Evolutionary conservation across 2,329 filamentous ascomycete species (phyloP), one percentile per base, ranked within the genome.

Genomic region (Pseudophaeomoniella oleicola): DNA sequence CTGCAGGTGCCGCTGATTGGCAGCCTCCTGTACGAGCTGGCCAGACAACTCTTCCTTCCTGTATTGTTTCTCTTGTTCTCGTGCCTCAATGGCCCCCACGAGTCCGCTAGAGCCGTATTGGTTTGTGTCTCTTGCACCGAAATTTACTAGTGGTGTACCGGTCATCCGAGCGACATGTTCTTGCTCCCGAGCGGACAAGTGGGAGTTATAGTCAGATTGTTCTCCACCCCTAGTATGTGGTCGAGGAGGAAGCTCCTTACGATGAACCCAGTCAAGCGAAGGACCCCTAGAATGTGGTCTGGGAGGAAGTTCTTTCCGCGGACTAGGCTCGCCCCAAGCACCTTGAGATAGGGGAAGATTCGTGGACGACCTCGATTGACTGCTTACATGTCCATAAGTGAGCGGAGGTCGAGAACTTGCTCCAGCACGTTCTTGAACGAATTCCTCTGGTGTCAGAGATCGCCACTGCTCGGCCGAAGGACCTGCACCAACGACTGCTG

Each of bases 111-210:
- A 72, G 19, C 56, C 53, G 30, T 60, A 53, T 12, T 52, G 69
- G 53, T 6, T 66, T 59, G 37, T 63, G 62, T 31, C 62, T 58
- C 41, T 67, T 69, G 43, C 63, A 66, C 69, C 71, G 52, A 92
- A 63, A 40, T 72, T 75, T 47, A 92, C 71, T 35, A 93, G 63
- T 0, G 86, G 81, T 0, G 75, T 77, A 1, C 82, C 81, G 1
- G 85, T 93, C 46, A 84, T 67, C 27, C 81, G 75, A 6, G 86
- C 82, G n/a, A 93, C 71, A 46, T 92, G 80, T 57, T 92, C 84
- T 54, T 92, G 86, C 56, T 94, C 86, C 12, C 81, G 75, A 13
- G 86, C 86, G 14, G 82, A 86, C n/a, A 94, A 66, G 39, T 78
- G 72, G 0, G 63, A 59, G 5, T 71, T 66, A 16, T 69, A 58